These are phyloP conservation scores for Erysimum cheiranthoides DNA, from an alignment of 345 rosid genomes.

Conservation along the genomic window DNA sequence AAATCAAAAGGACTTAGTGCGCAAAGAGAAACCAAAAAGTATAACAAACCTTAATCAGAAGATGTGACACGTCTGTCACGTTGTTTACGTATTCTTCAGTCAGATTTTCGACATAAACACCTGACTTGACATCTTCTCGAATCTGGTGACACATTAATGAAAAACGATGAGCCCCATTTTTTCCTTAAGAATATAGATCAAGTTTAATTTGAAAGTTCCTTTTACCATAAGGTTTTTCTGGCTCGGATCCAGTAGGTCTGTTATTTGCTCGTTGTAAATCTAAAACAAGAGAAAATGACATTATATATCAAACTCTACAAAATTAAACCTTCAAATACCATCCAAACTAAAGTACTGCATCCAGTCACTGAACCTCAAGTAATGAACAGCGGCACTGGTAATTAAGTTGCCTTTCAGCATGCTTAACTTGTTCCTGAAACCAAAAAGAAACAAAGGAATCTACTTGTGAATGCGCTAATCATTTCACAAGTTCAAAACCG, in stretches of 20 bases:
- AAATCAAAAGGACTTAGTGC: background rate
- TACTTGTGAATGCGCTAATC: background rate
- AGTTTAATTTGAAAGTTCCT: background rate
- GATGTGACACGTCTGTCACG: background rate
- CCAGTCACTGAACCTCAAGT: background rate
- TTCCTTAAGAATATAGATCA: background rate
- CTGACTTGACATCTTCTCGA: background rate
- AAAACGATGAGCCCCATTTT: background rate
- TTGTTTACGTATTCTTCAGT: background rate
- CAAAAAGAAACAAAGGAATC: background rate
- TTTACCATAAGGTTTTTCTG: background rate
- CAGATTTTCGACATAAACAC: background rate
- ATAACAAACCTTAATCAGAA: background rate
- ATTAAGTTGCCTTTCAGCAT: background rate
- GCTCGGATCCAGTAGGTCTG: background rate
- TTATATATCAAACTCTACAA: no score
- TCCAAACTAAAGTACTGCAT: background rate
- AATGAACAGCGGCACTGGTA: background rate
- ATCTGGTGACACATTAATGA: background rate
- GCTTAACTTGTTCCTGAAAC: background rate
- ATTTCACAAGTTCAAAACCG: background rate
- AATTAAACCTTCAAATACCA: background rate
- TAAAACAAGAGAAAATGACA: no score
- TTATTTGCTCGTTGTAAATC: background rate
- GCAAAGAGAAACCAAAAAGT: background rate